Evolutionary conservation across 2,329 filamentous ascomycete genomes (phyloP).

Genomic region (Canariomyces notabilis): DNA sequence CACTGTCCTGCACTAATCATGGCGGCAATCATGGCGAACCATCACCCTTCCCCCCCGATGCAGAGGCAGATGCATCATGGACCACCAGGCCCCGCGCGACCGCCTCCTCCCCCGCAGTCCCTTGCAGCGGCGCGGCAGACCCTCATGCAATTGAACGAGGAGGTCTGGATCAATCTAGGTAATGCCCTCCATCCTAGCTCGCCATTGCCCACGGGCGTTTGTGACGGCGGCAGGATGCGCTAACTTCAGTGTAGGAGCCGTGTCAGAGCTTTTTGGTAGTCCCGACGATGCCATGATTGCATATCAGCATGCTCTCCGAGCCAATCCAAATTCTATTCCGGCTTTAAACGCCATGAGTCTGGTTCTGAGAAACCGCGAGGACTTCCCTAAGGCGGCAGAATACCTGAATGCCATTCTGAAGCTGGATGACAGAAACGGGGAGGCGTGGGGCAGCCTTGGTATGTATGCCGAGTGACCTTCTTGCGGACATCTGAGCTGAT

Average conservation of each 20-base stretch:
- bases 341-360: conserved; percentile 94
- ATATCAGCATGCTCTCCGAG: conserved; percentile 83
- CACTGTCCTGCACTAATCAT: not conserved
- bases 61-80: conserved; percentile 61
- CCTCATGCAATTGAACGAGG: conserved; percentile 69
- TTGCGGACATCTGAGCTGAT: not conserved
- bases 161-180: conserved; percentile 91
- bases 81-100: conserved; percentile 59
- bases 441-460: conserved; percentile 96
- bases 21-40: conserved; percentile 59
- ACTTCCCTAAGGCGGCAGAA: conserved; percentile 90
- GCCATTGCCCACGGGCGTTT: conserved; percentile 12
- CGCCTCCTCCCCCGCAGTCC: conserved; percentile 52
- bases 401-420: conserved; percentile 89
- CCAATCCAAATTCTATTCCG: conserved; percentile 81
- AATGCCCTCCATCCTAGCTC: conserved; percentile 34
- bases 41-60: conserved; percentile 76
- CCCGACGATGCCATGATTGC: conserved; percentile 83
- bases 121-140: conserved; percentile 62
- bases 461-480: conserved; percentile 22
- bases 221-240: conserved; percentile 25
- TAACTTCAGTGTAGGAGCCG: conserved; percentile 56
- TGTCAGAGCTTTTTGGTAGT: conserved; percentile 83
- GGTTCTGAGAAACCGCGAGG: conserved; percentile 85
- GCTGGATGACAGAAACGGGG: conserved; percentile 81